These are phyloP conservation scores for Yamadazyma blattariae DNA, from an alignment of 1,139 yeast genomes.

Conservation along the genomic window DNA sequence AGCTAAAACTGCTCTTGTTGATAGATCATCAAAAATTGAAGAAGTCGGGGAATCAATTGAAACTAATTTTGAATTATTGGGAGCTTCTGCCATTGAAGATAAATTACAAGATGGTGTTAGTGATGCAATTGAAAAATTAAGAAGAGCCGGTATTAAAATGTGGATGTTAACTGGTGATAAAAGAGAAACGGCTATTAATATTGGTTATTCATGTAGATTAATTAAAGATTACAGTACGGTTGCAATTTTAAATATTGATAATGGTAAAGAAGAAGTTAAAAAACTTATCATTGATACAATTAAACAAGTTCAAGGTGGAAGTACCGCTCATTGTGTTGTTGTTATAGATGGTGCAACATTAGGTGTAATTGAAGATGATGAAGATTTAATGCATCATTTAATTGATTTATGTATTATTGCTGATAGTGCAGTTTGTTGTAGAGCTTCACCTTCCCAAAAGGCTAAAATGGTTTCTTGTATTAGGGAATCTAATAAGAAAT, in stretches of 20 bases:
- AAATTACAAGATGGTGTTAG: conserved; percentile 95
- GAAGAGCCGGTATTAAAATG: conserved; percentile 89
- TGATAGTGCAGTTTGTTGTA: conserved; percentile 90
- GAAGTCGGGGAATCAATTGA: conserved; percentile 73
- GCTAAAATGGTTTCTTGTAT: conserved; percentile 84
- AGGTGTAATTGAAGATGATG: conserved; percentile 66
- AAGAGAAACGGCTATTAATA: conserved; percentile 94
- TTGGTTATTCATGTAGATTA: conserved; percentile 90
- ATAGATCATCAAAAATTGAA: conserved; percentile 68
- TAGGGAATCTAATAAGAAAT: conserved; percentile 56
- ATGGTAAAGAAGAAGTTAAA: conserved; percentile 47
- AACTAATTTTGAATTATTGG: conserved; percentile 60
- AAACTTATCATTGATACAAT: conserved; percentile 59
- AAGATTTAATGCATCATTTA: conserved; percentile 67
- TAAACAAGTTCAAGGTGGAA: conserved; percentile 59
- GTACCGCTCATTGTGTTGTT: conserved; percentile 88
- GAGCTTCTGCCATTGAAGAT: conserved; percentile 98
- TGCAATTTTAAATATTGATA: conserved; percentile 66
- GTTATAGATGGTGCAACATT: conserved; percentile 92
- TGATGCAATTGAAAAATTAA: conserved; percentile 84
- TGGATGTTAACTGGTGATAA: conserved; percentile 99
- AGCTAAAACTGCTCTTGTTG: conserved; percentile 74
- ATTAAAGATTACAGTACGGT: conserved; percentile 92
- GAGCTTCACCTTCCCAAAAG: conserved; percentile 97
- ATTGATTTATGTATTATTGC: conserved; percentile 82